These are phyloP conservation scores for Pyrus betulifolia DNA, from an alignment of 306 rosid genomes.

Conservation along the genomic window DNA sequence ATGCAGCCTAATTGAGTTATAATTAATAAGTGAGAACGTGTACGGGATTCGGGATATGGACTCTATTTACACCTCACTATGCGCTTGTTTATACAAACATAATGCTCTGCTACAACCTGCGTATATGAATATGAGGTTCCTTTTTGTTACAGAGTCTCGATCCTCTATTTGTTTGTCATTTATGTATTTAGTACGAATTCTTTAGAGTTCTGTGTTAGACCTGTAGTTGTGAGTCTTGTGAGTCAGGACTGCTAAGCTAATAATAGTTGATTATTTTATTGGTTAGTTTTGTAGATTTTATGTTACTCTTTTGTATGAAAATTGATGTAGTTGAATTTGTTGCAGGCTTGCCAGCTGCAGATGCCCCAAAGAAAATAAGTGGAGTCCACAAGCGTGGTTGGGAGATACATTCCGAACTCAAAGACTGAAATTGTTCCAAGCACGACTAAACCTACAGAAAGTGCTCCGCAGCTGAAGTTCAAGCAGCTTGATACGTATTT, in stretches of 20 bases:
- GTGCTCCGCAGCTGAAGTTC: constrained; percentile 42
- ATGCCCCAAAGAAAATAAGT: constrained; percentile 78
- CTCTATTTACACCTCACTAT: neutral
- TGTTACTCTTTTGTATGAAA: neutral
- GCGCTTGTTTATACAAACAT: neutral
- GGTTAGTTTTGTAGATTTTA: neutral
- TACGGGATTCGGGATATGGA: neutral
- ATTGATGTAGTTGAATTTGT: constrained; percentile 14
- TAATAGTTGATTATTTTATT: neutral
- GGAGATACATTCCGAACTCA: constrained; percentile 64
- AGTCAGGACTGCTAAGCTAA: neutral
- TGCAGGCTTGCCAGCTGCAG: constrained; percentile 67
- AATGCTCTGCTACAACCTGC: neutral
- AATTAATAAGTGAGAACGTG: neutral
- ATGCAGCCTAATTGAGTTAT: neutral
- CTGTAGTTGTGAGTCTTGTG: neutral
- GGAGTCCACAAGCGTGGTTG: constrained; percentile 99
- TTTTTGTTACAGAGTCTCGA: neutral
- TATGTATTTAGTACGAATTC: neutral
- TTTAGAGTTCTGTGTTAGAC: neutral
- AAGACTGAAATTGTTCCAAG: constrained; percentile 28
- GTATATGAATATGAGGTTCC: neutral
- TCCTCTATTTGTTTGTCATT: neutral
- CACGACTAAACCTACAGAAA: constrained; percentile 33
- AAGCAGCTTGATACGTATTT: constrained; percentile 36